These are phyloP conservation scores for Fraxinus platypoda DNA, from an alignment of 305 asterid species.

Conservation along the genomic window DNA sequence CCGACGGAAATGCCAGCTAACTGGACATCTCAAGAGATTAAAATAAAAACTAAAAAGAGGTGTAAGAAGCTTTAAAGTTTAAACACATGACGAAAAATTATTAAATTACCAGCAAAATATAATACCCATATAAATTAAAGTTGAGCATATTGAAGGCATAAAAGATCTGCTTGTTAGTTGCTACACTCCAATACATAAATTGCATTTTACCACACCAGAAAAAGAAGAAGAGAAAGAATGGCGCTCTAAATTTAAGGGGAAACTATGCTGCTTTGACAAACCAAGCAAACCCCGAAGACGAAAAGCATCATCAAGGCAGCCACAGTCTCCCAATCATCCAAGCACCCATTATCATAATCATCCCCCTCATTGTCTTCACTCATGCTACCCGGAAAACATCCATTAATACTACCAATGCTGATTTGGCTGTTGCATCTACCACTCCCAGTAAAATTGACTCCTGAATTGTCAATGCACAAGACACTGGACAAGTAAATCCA, in stretches of 20 bases:
- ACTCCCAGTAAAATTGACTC: conserved; percentile 43
- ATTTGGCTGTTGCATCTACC: conserved; percentile 43
- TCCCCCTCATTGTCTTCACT: conserved; percentile 62
- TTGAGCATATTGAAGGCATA: background rate
- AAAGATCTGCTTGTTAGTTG: background rate
- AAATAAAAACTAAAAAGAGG: background rate
- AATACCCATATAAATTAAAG: background rate
- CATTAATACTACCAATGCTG: conserved; percentile 56
- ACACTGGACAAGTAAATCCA: background rate
- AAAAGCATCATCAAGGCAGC: conserved; percentile 78
- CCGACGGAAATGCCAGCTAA: background rate
- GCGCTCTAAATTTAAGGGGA: conserved; percentile 56
- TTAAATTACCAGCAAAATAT: background rate
- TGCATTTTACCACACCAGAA: background rate
- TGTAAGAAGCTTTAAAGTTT: background rate
- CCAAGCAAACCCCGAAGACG: conserved; percentile 81
- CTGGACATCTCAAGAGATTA: background rate
- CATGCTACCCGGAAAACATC: conserved; percentile 37
- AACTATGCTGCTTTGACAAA: conserved; percentile 72
- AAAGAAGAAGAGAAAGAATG: conserved; percentile 24
- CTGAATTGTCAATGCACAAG: conserved; percentile 41
- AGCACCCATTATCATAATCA: conserved; percentile 53
- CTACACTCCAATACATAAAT: background rate
- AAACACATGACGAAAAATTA: background rate
- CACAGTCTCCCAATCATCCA: conserved; percentile 94